Evolutionary conservation across 176 grass and related monocot species (phyloP), one percentile per base, ranked within the genome.

Genomic region (Avena atlantica): DNA sequence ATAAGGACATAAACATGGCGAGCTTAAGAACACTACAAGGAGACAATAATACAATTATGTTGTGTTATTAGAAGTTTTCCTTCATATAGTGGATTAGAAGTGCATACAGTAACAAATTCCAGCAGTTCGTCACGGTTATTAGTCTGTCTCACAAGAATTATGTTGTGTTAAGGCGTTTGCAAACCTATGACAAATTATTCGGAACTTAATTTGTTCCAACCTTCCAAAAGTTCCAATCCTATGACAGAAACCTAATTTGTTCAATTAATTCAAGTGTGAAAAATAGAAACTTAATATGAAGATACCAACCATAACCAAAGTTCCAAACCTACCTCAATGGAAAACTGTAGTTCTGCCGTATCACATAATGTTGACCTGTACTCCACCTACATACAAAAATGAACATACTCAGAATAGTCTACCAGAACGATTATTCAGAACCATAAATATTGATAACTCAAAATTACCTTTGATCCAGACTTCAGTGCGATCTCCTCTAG

Each of bases 391-490:
- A 72, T 82, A 86, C 13, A 40, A 87, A 81, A 25, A 63, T 7
- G 78, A 82, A 86, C 40, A 65, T n/a, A 87, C 76, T 11, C 9
- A 79, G 71, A 52, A 85, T 51, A 49, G 60, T 50, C 45, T 79
- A 87, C 50, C 13, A 27, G 64, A 83, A 69, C 24, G 66, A 69
- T 24, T 31, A 42, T 80, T 66, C 51, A 13, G 50, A 62, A 24
- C 10, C 20, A 68, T 59, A 53, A 82, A 62, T 25, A 78, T 62
- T 61, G 60, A 85, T 81, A 29, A 29, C 8, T 51, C 45, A 44
- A 68, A 69, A 88, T 13, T 89, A 99, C 94, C 97, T 99, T 99
- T 31, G 87, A 92, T 81, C 94, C 94, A 87, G 92, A 99, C 81
- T 91, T 96, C 52, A 90, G 78, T 29, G 94, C 94, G 57, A 99